Evolutionary conservation across 441 rosid genomes (phyloP), one percentile per base, ranked within the genome.

Genomic region (Aleurites moluccanus): DNA sequence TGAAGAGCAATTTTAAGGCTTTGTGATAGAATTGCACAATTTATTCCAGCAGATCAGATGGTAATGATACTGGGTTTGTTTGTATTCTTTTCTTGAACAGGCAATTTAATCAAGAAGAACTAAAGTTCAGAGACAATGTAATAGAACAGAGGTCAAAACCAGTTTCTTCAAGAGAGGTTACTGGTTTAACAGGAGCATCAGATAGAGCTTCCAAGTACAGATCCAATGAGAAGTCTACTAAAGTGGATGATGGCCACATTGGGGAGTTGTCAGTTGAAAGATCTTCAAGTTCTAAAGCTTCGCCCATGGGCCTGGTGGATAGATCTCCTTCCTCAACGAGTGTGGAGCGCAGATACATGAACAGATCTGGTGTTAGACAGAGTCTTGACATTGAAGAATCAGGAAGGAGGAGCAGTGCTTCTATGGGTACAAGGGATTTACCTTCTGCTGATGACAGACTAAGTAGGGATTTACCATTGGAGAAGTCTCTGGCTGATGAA

Each of bases 281-380:
- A 84, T 83, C 97, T 59, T 80, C 94, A 23, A 77, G 86, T 77
- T 81, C 97, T 69, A 96, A 88, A 88, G 95, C 95, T 75, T 94
- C 95, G 15, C 95, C 97, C 8, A 74, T 87, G 85, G 84, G 83
- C 62, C 72, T 87, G 82, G 82, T 73, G 64, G 98, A 93, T 78
- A 89, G 93, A 76, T 93, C 99, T 80, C 94, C 97, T 66, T 90
- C 98, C 61, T 85, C 96, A 35, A 82, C 85, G 20, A 86, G 93
- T 86, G 63, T 86, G 79, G 99, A 96, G 65, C 95, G 92, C 79
- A 91, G 98, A 80, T 85, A 84, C 80, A 72, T 66, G 42, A 88
- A 79, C 77, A 87, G 91, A 80, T 70, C 82, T 79, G 83, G 88
- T 82, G 81, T 75, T 63, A 88, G 95, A 74, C 73, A 93, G 79